Conservation (phyloP, 2,329 filamentous ascomycete species). For the Pestalotiopsis sp. region DNA sequence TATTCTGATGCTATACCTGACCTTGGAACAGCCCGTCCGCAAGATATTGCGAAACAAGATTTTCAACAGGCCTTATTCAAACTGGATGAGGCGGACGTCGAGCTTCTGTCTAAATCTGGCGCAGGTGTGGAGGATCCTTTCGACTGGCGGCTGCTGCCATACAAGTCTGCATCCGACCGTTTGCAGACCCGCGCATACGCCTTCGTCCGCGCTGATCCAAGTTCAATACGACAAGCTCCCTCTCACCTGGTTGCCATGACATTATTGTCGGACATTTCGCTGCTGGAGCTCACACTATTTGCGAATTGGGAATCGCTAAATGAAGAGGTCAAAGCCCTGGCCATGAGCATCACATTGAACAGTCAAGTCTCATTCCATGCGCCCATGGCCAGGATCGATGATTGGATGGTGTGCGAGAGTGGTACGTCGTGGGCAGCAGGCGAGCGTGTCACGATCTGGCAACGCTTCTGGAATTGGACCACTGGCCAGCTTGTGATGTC, state of each 20-base stretch:
- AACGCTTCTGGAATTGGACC: background rate
- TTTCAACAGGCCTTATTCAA: background rate
- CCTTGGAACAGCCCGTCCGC: background rate
- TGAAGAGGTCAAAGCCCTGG: background rate
- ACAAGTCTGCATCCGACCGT: background rate
- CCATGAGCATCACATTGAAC: constrained; percentile 1
- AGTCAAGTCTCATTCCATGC: background rate
- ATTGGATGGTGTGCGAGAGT: constrained; percentile 11
- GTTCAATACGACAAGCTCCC: background rate
- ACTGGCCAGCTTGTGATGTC: constrained; percentile 4
- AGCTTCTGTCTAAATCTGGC: background rate
- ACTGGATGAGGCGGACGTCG: background rate
- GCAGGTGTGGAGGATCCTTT: background rate
- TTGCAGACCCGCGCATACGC: background rate
- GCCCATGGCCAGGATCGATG: background rate
- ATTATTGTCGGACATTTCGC: constrained; percentile 1
- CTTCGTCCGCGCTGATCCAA: background rate
- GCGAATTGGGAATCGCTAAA: background rate
- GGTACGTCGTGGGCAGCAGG: background rate
- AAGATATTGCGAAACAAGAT: background rate
- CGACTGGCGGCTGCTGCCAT: constrained; percentile 4
- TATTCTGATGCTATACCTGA: background rate
- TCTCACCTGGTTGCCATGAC: background rate
- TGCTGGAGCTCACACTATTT: constrained; percentile 1
- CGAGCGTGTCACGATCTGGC: background rate